A percentile compares a stretch with the other conserved stretches of the same genome.
Conservation (phyloP, 225 moss, liverwort and hornwort genomes). For the Neckera pumila region DNA sequence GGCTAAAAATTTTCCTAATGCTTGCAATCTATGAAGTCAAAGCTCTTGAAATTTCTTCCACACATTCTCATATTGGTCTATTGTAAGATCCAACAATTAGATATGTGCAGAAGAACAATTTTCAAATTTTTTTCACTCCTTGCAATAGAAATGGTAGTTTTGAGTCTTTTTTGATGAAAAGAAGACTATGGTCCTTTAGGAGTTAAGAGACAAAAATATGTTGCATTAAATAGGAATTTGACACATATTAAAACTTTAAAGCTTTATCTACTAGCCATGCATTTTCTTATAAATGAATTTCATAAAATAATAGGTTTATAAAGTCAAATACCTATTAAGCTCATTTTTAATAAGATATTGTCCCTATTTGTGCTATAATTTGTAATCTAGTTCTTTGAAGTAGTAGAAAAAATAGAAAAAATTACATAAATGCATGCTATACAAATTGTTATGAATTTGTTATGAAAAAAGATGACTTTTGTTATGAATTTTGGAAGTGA, state of each 20-base stretch:
- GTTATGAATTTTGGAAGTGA: not conserved
- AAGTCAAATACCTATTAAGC: not conserved
- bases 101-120: not conserved
- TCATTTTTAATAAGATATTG: not conserved
- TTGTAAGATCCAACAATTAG: fast-evolving
- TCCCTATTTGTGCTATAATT: fast-evolving
- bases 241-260: not conserved
- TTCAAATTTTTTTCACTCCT: not conserved
- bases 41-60: not conserved
- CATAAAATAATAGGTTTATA: not conserved
- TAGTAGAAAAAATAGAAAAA: not conserved
- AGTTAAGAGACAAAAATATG: not conserved
- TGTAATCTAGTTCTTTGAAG: not conserved
- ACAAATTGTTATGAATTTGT: not conserved
- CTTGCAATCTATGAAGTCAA: fast-evolving
- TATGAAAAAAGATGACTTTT: not conserved
- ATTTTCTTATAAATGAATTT: not conserved
- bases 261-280: not conserved
- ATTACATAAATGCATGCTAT: fast-evolving
- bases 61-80: not conserved
- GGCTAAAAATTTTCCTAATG: no score
- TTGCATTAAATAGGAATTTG: not conserved
- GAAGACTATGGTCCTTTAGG: fast-evolving
- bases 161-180: not conserved
- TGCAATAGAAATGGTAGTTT: not conserved